phyloP scores from a whole-genome alignment of 2,329 filamentous ascomycete genomes.

The Penicillium sp. region DNA sequence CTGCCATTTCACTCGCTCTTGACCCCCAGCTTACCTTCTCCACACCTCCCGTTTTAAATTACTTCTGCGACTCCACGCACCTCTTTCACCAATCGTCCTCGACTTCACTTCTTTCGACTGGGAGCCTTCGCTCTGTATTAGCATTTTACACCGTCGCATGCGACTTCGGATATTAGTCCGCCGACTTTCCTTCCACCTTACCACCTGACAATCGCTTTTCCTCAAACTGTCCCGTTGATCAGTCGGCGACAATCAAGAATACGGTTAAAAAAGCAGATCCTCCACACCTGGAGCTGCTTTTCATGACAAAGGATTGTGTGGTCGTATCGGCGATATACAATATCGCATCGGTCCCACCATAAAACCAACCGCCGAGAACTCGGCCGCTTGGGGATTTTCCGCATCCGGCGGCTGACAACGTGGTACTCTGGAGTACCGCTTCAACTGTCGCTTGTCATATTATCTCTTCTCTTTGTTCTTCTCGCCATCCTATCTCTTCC shows the following conservation, averaged over 20 bases:
- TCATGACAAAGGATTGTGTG: conserved; percentile 1
- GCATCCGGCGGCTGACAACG: conserved; percentile 36
- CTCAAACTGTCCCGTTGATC: background rate
- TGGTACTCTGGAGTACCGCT: conserved; percentile 35
- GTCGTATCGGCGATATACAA: background rate
- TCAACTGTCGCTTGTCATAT: conserved; percentile 13
- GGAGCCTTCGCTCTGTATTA: conserved; percentile 2
- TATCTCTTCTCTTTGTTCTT: conserved; percentile 15
- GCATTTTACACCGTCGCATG: conserved; percentile 3
- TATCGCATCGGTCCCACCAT: conserved; percentile 1
- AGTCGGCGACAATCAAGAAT: background rate
- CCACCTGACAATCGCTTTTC: background rate
- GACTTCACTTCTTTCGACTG: conserved; percentile 10
- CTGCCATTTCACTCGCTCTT: conserved; percentile 33
- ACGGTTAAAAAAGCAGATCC: background rate
- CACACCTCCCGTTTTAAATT: conserved; percentile 14
- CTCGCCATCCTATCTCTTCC: conserved; percentile 1
- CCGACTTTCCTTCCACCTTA: conserved; percentile 17
- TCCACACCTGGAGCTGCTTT: background rate
- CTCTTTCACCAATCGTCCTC: conserved; percentile 5
- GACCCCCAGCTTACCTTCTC: conserved; percentile 11
- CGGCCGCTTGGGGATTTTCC: conserved; percentile 26
- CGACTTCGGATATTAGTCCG: conserved; percentile 2
- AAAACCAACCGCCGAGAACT: conserved; percentile 6
- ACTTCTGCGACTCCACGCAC: conserved; percentile 15